These are phyloP conservation scores for Coemansia erecta DNA, from an alignment of 192 early-diverging fungal species.

Conservation along the genomic window DNA sequence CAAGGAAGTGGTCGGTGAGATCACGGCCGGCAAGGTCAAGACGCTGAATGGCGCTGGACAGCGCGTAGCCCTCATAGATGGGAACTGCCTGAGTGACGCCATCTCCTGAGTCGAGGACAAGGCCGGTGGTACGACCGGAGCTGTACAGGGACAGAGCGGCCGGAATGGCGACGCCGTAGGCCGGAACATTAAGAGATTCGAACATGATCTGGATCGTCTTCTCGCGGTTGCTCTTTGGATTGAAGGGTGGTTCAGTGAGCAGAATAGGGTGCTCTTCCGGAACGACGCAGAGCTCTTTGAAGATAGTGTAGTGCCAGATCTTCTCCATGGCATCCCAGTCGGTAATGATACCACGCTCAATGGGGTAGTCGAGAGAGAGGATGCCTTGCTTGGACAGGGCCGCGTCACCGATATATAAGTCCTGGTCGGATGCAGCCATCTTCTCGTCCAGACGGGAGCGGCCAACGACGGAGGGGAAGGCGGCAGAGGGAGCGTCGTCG, in stretches of 20 bases:
- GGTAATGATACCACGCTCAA: too few species aligned
- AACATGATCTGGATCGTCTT: slow-evolving; percentile 99
- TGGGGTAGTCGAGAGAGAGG: too few species aligned
- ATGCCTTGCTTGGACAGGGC: too few species aligned
- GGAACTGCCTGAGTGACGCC: slow-evolving; percentile 97
- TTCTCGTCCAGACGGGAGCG: too few species aligned
- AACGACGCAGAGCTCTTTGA: slow-evolving; percentile 96
- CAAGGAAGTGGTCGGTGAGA: slow-evolving; percentile 92
- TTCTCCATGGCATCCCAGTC: slow-evolving; percentile 79
- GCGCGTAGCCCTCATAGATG: slow-evolving; percentile 95
- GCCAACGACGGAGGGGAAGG: too few species aligned
- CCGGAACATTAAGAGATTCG: slow-evolving; percentile 97
- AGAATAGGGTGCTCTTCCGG: slow-evolving; percentile 98
- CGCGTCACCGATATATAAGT: too few species aligned
- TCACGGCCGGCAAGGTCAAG: slow-evolving; percentile 97
- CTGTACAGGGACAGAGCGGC: slow-evolving; percentile 96
- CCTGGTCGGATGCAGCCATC: too few species aligned
- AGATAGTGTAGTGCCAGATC: slow-evolving; percentile 97
- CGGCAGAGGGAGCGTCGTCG: too few species aligned
- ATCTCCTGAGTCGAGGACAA: slow-evolving; percentile 97
- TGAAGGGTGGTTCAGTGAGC: slow-evolving; percentile 94
- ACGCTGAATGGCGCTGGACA: slow-evolving; percentile 95
- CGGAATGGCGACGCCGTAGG: slow-evolving; percentile 96
- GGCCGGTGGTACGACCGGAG: slow-evolving; percentile 97
- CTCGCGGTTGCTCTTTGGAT: slow-evolving; percentile 98